phyloP scores from a whole-genome alignment of 306 rosid genomes.

The Prosopis cineraria region DNA sequence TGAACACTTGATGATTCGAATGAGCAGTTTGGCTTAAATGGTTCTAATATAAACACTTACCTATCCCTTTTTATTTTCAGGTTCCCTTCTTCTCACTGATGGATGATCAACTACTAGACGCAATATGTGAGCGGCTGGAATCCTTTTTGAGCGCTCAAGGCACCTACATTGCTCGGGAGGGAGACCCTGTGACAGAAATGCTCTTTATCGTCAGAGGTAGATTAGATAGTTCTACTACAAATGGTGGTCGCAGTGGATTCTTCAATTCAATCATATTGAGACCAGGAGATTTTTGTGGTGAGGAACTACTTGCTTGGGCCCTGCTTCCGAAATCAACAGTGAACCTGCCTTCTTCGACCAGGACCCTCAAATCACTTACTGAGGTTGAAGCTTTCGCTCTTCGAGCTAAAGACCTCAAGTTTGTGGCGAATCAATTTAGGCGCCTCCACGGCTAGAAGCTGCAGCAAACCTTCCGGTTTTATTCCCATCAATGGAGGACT shows the following conservation, averaged over 20 bases:
- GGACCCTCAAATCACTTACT: conserved; percentile 70
- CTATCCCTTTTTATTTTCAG: conserved; percentile 41
- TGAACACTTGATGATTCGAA: neutral
- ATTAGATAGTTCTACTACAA: conserved; percentile 89
- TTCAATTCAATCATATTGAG: conserved; percentile 75
- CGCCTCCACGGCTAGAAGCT: conserved; percentile 89
- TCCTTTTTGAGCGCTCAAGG: conserved; percentile 77
- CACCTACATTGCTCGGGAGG: conserved; percentile 83
- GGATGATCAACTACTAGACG: conserved; percentile 86
- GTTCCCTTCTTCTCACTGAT: conserved; percentile 92
- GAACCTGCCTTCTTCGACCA: conserved; percentile 86
- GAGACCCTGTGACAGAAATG: conserved; percentile 94
- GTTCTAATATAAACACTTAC: neutral
- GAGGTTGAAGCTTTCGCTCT: conserved; percentile 96
- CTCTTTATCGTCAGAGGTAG: conserved; percentile 84
- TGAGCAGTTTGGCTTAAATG: conserved; percentile 2
- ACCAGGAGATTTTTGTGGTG: conserved; percentile 93
- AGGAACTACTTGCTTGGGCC: conserved; percentile 95
- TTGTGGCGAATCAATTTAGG: conserved; percentile 84
- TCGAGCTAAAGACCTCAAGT: conserved; percentile 87
- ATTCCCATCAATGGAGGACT: conserved; percentile 93
- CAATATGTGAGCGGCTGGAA: conserved; percentile 81
- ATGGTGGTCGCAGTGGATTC: conserved; percentile 88
- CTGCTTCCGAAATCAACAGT: conserved; percentile 81
- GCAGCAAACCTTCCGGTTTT: conserved; percentile 89